Base-by-base conservation (phyloP, 805 yeast species). In the Spathaspora passalidarum region DNA sequence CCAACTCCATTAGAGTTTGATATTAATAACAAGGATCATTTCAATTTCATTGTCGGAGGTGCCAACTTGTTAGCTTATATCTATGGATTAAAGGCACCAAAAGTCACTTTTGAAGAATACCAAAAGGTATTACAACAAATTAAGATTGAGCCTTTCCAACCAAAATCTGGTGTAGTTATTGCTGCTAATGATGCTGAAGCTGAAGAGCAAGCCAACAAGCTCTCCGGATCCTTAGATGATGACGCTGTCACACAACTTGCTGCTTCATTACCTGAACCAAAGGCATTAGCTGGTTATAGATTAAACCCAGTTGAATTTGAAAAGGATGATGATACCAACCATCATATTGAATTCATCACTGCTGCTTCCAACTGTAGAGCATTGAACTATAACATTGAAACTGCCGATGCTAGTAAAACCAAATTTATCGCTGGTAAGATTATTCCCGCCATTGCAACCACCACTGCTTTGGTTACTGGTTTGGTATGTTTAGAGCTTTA, bases 401-500 rank as follows among this genome's bases (percentile, higher is more conserved):
- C 89, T 10, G 97, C 92, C 32, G 97, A 92, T 61, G 81, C 83
- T 51, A 82, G 84, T 43, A 88, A 86, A 72, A 94, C 99, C 32
- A 94, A 94, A 72, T 89, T 92, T 59, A 92, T 94, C 64, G 99
- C 99, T 5, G 99, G 99, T 40, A 84, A 95, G 68, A 94, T 94
- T 55, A 94, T 94, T 55, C 99, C 99, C 13, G 99, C 99, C 17
- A 94, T 94, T 73, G 99, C 99, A 32, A 94, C 99, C 2, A 94
- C 99, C 1, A 94, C 99, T n/a, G 96, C 97, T 8, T 73, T 91
- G 55, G 99, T 94, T 18, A 88, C 99, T 5, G 99, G 99, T 40
- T 75, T 94, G 59, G 95, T 90, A 19, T 88, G 95, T 59, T 72
- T 94, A 54, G 99, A 94, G 69, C 74, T 92, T 47, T 87, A 88